phyloP scores from a whole-genome alignment of 2,329 filamentous ascomycete genomes.

The Ophiostoma sp. region DNA sequence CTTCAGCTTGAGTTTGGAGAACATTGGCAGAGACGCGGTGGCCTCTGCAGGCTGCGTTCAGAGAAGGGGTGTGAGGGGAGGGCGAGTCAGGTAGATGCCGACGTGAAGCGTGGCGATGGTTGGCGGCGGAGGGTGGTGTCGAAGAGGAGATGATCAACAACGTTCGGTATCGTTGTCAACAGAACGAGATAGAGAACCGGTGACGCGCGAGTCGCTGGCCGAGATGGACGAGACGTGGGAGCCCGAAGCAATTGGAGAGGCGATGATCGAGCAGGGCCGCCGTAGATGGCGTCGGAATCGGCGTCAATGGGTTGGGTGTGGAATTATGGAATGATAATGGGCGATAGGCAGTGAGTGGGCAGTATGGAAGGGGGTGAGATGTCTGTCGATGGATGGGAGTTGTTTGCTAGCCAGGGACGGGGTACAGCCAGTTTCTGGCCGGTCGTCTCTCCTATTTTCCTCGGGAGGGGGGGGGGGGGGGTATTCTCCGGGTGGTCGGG shows the following conservation, averaged over 20 bases:
- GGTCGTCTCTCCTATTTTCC: background rate
- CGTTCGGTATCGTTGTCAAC: background rate
- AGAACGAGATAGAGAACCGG: background rate
- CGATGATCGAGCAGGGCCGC: conserved; percentile 5
- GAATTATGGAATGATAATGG: background rate
- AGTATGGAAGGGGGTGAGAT: background rate
- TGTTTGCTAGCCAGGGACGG: background rate
- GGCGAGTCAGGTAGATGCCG: too few species aligned
- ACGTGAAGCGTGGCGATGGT: background rate
- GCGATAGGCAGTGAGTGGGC: background rate
- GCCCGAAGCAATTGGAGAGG: background rate
- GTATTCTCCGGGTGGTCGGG: background rate
- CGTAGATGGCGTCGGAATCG: conserved; percentile 11
- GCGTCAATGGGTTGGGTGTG: conserved; percentile 10
- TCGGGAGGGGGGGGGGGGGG: background rate
- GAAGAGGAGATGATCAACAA: background rate
- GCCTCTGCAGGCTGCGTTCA: conserved; percentile 14
- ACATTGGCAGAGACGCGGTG: conserved; percentile 26
- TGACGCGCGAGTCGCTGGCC: background rate
- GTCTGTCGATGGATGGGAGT: background rate
- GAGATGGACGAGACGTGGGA: background rate
- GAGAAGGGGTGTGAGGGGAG: too few species aligned
- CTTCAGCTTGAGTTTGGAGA: conserved; percentile 30
- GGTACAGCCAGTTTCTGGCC: background rate
- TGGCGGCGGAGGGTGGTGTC: background rate